Evolutionary conservation across 2,329 filamentous ascomycete genomes (phyloP).

Genomic region (Fusarium sp.): DNA sequence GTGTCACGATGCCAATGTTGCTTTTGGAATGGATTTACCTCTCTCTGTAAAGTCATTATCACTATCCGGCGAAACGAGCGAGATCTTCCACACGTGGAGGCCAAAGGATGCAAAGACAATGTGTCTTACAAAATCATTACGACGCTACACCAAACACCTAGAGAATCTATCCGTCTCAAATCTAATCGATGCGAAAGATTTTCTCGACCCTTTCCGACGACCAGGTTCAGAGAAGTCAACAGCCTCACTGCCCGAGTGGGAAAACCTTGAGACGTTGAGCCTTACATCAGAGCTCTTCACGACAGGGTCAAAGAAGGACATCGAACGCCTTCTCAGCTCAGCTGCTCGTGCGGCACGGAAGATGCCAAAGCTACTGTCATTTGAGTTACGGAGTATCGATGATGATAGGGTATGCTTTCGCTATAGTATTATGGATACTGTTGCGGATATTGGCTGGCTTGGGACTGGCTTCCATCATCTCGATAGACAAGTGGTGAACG

Average conservation of each 20-base stretch:
- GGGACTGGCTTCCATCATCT: background rate
- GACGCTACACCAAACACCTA: background rate
- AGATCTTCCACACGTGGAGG: background rate
- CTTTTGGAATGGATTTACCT: background rate
- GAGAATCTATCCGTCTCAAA: conserved; percentile 13
- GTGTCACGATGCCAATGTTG: background rate
- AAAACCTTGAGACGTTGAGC: background rate
- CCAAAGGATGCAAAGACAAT: background rate
- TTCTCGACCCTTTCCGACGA: background rate
- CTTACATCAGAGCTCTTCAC: conserved; percentile 1
- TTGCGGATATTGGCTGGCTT: background rate
- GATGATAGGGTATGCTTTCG: background rate
- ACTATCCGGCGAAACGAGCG: background rate
- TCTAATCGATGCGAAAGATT: conserved; percentile 18
- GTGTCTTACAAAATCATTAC: background rate
- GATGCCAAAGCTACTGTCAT: conserved; percentile 4
- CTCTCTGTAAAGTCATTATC: background rate
- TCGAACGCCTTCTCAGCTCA: background rate
- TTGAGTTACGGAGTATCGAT: conserved; percentile 1
- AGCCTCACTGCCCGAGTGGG: background rate
- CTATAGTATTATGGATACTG: background rate
- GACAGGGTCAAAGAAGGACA: background rate
- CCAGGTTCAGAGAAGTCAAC: background rate
- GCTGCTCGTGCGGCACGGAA: conserved; percentile 5
- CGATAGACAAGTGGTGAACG: background rate